Conservation (phyloP, 192 early-diverging fungal species). For the Backusella luteola region DNA sequence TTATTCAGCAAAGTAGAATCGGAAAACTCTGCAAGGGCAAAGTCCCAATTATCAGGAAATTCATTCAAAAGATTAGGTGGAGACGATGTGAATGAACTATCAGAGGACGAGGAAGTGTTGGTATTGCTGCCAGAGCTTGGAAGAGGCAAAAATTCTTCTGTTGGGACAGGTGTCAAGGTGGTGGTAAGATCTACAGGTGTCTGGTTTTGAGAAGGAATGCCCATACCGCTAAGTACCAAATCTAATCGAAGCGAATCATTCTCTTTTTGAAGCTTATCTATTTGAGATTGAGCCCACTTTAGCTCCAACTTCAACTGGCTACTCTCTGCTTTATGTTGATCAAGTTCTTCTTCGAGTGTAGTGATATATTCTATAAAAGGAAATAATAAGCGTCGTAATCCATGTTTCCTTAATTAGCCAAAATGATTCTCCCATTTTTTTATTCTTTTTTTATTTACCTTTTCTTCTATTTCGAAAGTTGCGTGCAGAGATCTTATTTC, state of each 20-base stretch:
- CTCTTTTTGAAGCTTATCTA: conserved; percentile 23
- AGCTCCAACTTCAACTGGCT: conserved; percentile 25
- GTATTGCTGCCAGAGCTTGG: not conserved
- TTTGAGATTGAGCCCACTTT: conserved; percentile 20
- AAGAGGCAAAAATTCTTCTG: not conserved
- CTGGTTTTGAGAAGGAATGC: not conserved
- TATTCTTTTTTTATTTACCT: conserved; percentile 30
- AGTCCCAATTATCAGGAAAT: conserved; percentile 11
- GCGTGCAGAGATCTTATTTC: conserved; percentile 76
- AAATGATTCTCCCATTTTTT: not conserved
- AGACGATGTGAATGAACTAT: not conserved
- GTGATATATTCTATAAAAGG: conserved; percentile 35
- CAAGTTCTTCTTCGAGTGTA: conserved; percentile 24
- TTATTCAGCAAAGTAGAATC: not conserved
- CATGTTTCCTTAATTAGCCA: conserved; percentile 7
- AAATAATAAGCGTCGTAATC: conserved; percentile 5
- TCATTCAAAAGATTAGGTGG: conserved; percentile 6
- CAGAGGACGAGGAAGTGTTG: not conserved
- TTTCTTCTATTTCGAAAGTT: conserved; percentile 74
- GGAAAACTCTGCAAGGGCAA: not conserved
- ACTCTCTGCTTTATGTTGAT: conserved; percentile 23
- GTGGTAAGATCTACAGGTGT: not conserved
- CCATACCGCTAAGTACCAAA: conserved; percentile 8
- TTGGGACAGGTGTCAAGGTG: not conserved
- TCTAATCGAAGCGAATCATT: conserved; percentile 29